Base-by-base conservation (phyloP, 148 eudicot species). In the Simmondsia chinensis region DNA sequence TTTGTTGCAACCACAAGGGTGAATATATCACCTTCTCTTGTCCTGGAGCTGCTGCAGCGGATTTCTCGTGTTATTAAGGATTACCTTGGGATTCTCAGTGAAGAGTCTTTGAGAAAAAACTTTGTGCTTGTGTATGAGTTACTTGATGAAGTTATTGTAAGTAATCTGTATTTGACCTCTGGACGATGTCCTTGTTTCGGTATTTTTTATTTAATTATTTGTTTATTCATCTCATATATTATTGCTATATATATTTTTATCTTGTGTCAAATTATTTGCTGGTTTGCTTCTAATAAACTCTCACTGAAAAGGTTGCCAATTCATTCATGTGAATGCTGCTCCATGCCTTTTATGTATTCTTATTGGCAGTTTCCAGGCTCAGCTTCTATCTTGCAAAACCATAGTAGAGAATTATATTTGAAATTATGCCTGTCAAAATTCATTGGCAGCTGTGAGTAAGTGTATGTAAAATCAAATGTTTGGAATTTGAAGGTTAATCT, bases 1-100 rank as follows among this genome's bases (percentile, higher is more conserved):
- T 89, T 89, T 73, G 97, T 79, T 63, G 88, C 95, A 36, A 89
- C 97, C 61, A 89, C 95, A 20, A 79, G 97, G 79, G 58, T 73
- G 44, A 84, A 81, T 59, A 57, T 76, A 42, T 78, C 95, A 19
- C 97, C 97, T 45, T 89, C 97, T 28, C 70, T 89, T 46, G 78
- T 86, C 35, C 52, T 84, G 80, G 95, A 84, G 63, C 95, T 89
- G 64, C 64, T 89, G 43, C 95, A 89, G 50, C 81, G 97, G 44
- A 83, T 89, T 73, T 73, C 93, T 40, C 93, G 97, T 33, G 97
- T 85, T 49, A 72, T 71, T 37, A 89, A 89, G 66, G 97, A 89
- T 74, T 89, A 89, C 59, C 95, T 89, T 63, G 97, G 97, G 33
- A 66, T 89, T 59, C 80, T 89, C 29, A 89, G 69, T 65, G 95